phyloP scores from a whole-genome alignment of 257 asterid genomes.

The Scutellaria barbata region DNA sequence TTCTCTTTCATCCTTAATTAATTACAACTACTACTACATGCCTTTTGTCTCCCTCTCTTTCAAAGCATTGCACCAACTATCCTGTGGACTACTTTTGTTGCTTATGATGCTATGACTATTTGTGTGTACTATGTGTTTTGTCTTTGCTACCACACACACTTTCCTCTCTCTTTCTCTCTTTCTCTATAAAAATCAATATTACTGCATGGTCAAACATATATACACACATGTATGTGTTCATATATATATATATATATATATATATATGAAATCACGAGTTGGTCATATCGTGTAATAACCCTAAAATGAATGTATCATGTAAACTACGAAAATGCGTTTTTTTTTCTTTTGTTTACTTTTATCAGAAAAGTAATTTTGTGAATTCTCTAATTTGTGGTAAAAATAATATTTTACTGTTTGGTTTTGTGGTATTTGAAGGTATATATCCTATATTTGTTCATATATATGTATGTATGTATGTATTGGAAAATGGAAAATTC shows the following conservation, averaged over 20 bases:
- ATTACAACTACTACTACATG: slow-evolving; percentile 44
- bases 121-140: slow-evolving; percentile 34
- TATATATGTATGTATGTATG: no score
- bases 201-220: slow-evolving; percentile 43
- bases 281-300: no score
- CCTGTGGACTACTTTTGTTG: slow-evolving; percentile 46
- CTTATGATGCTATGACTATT: slow-evolving; percentile 35
- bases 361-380: no score
- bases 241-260: neutral
- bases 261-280: no score
- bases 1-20: slow-evolving; percentile 42
- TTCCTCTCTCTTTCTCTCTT: neutral
- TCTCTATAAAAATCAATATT: slow-evolving; percentile 33
- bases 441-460: no score
- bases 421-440: no score
- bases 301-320: no score
- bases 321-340: no score
- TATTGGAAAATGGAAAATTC: neutral
- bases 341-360: no score
- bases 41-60: slow-evolving; percentile 60
- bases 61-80: slow-evolving; percentile 41
- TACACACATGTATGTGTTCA: neutral
- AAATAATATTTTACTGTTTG: no score
- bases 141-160: slow-evolving; percentile 22
- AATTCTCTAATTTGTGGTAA: no score